Evolutionary conservation across 2,329 filamentous ascomycete species (phyloP), one percentile per base, ranked within the genome.

Genomic region (Colletotrichum higginsianum): DNA sequence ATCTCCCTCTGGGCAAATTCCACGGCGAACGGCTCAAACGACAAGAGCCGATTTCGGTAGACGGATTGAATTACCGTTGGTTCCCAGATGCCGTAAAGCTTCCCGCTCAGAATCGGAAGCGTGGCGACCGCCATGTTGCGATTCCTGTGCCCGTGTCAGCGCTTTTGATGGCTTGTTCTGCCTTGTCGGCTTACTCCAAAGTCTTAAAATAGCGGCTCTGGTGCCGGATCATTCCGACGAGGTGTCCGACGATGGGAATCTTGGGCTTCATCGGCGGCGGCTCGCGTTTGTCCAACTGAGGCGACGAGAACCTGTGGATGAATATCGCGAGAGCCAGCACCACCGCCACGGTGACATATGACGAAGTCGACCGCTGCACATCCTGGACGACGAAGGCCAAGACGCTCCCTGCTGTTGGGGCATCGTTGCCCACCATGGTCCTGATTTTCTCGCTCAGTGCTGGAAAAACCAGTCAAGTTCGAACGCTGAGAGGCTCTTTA

Each of bases 221-320:
- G 57, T 79, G 75, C 61, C 77, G 73, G 35, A 85, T 74, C 75
- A 86, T 79, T 9, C 83, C 82, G 40, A 87, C 75, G 30, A 86
- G 77, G 71, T 87, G 86, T 1, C 86, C 86, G 50, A 87, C 74
- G 46, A 84, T 76, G 0, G 86, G 86, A 38, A 87, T 78, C n/a
- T 61, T 77, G 4, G 83, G 78, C 38, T 80, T 80, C 46, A 86
- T 47, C 1, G 82, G 65, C 6, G 84, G 84, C 11, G 86, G 86
- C 69, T 87, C 86, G 57, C 78, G 76, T 6, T 79, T 76, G 52
- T 82, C 78, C 3, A 79, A 42, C 23, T 49, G n/a, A 12, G 68
- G 65, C 4, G 57, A 60, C 21, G 58, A 53, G n/a, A 68, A 12
- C n/a, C 26, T 64, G 4, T 12, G 42, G 3, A 68, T 13, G 6